Evolutionary conservation across 2,329 filamentous ascomycete species (phyloP).

Genomic region (Fusarium succisae): DNA sequence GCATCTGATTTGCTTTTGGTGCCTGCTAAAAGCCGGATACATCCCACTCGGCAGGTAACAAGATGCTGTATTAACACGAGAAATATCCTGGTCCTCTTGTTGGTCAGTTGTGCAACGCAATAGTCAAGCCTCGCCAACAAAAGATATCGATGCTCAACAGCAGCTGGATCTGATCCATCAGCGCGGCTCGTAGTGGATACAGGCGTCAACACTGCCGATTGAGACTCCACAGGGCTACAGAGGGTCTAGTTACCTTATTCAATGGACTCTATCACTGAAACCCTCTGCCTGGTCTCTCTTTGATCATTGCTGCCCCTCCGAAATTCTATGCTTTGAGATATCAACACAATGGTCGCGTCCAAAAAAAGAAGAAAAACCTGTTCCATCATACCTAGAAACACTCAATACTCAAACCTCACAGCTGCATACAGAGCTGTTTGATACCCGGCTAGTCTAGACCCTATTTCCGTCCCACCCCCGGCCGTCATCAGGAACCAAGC

Average conservation of each 20-base stretch:
- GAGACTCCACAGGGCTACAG: conserved; percentile 3
- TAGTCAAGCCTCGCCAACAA: background rate
- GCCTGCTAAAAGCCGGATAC: background rate
- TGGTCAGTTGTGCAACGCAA: background rate
- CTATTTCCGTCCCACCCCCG: conserved; percentile 9
- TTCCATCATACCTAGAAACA: background rate
- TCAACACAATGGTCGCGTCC: background rate
- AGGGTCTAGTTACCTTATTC: background rate
- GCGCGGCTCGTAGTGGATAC: conserved; percentile 34
- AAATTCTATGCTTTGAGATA: background rate
- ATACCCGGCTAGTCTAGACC: background rate
- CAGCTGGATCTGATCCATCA: conserved; percentile 1
- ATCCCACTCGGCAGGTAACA: background rate
- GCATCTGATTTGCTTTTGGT: background rate
- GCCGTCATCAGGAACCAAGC: conserved; percentile 26
- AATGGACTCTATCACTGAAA: background rate
- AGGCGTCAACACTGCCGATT: conserved; percentile 16
- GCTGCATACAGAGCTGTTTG: background rate
- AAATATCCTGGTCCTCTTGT: background rate
- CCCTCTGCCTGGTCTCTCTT: background rate
- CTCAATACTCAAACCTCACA: background rate
- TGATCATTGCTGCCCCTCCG: background rate
- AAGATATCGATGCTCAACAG: background rate
- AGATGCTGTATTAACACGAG: background rate
- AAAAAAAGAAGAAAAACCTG: background rate